Evolutionary conservation across 768 basidiomycete genomes (phyloP).

Genomic region (Nevesoporus exiguus): DNA sequence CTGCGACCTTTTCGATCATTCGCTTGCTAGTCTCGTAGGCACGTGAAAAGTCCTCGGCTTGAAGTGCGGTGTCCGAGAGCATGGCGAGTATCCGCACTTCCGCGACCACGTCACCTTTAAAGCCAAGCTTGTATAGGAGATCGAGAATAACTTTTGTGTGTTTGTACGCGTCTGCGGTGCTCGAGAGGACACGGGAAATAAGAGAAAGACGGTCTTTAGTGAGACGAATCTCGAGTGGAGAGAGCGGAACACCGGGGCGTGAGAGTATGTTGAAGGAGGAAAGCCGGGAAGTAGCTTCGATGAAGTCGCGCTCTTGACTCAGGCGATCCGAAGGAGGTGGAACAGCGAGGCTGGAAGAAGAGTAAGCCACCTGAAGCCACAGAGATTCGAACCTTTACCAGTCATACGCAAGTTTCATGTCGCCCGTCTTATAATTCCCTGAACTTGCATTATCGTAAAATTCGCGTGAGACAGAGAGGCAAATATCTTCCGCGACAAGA

Average conservation of each 20-base stretch:
- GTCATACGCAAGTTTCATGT: conserved; percentile 96
- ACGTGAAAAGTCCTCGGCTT: conserved; percentile 71
- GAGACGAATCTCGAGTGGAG: conserved; percentile 91
- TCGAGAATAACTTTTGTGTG: conserved; percentile 92
- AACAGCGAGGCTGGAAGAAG: conserved; percentile 63
- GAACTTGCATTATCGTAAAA: conserved; percentile 93
- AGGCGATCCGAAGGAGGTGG: conserved; percentile 61
- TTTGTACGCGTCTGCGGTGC: conserved; percentile 83
- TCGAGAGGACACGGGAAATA: conserved; percentile 81
- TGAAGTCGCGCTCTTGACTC: conserved; percentile 78
- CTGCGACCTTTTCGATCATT: conserved; percentile 65
- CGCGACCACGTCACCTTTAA: conserved; percentile 62
- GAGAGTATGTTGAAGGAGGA: conserved; percentile 87
- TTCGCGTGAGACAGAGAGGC: conserved; percentile 77
- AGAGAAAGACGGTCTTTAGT: conserved; percentile 85
- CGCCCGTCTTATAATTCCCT: conserved; percentile 88
- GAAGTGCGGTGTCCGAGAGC: conserved; percentile 85
- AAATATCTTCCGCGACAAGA: conserved; percentile 67
- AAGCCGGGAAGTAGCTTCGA: conserved; percentile 94
- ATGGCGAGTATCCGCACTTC: conserved; percentile 84
- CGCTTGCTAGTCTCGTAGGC: conserved; percentile 69
- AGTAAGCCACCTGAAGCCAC: conserved; percentile 1
- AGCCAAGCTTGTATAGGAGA: conserved; percentile 85
- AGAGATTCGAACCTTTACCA: conserved; percentile 51
- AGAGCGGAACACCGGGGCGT: conserved; percentile 68